These are phyloP conservation scores for Colletotrichum neosansevieriae DNA, from an alignment of 2,329 filamentous ascomycete species.

Conservation along the genomic window DNA sequence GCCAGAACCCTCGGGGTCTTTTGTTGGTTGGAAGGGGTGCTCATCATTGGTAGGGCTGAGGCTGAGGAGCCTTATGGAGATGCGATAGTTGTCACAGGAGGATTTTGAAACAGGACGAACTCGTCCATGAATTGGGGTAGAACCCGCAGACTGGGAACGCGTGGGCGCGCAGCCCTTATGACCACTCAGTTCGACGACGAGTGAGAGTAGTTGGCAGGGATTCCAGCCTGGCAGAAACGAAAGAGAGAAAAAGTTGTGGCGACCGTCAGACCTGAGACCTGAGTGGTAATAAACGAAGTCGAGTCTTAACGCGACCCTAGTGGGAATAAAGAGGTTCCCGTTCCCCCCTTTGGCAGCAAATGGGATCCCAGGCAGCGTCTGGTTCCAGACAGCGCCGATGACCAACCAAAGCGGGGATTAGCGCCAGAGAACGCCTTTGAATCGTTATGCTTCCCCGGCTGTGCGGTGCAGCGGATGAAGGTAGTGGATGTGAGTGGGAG, in stretches of 20 bases:
- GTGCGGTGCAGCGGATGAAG: constrained; percentile 24
- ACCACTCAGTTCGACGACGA: constrained; percentile 18
- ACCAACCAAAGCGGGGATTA: constrained; percentile 30
- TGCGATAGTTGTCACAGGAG: constrained; percentile 20
- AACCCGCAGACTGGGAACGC: constrained; percentile 21
- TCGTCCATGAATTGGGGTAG: constrained; percentile 33
- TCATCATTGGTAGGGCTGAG: constrained; percentile 37
- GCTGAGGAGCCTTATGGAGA: constrained; percentile 22
- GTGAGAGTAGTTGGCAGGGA: constrained; percentile 3
- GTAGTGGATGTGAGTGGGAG: background rate
- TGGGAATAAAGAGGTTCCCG: constrained; percentile 13
- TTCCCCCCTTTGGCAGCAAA: constrained; percentile 17
- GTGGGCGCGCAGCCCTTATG: constrained; percentile 39
- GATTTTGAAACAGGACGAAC: constrained; percentile 17
- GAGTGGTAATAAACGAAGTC: constrained; percentile 26
- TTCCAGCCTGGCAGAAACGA: constrained; percentile 5
- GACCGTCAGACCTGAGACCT: background rate
- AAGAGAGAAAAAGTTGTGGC: constrained; percentile 11
- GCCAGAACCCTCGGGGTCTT: constrained; percentile 63
- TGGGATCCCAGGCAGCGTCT: constrained; percentile 10
- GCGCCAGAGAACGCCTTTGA: constrained; percentile 28
- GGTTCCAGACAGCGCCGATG: constrained; percentile 19
- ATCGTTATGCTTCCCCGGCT: constrained; percentile 25
- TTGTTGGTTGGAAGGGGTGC: constrained; percentile 37
- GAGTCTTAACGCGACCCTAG: constrained; percentile 25